These are phyloP conservation scores for Erigeron canadensis DNA, from an alignment of 129 eudicot species.

Conservation along the genomic window DNA sequence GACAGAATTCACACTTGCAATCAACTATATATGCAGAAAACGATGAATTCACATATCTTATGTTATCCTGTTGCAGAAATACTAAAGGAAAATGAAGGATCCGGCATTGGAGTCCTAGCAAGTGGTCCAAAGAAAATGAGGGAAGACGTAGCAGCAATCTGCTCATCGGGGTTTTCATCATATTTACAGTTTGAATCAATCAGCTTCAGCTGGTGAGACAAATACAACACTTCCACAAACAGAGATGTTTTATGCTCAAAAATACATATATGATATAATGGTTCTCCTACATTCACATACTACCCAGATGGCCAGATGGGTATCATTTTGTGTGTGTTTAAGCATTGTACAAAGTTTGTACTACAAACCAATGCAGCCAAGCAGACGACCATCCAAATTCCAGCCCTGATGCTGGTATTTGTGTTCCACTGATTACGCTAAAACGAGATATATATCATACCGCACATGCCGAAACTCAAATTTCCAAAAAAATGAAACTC, in stretches of 20 bases:
- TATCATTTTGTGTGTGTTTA: constrained; percentile 4
- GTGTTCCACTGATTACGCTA: constrained; percentile 6
- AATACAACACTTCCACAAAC: neutral
- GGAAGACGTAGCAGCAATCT: constrained; percentile 62
- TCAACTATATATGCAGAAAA: neutral
- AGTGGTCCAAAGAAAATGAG: constrained; percentile 68
- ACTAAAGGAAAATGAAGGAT: constrained; percentile 39
- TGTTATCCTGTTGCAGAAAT: constrained; percentile 40
- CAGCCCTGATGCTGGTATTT: constrained; percentile 11
- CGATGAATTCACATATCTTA: neutral
- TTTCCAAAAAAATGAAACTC: neutral
- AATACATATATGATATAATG: constrained; percentile 1
- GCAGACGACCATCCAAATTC: neutral
- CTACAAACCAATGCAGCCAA: constrained; percentile 3
- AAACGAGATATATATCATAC: neutral
- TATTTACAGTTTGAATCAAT: constrained; percentile 53
- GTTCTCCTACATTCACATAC: neutral
- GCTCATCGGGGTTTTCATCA: constrained; percentile 46
- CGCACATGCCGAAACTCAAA: neutral
- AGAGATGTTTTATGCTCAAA: constrained; percentile 9
- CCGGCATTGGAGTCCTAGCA: constrained; percentile 55
- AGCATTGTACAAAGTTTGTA: constrained; percentile 12
- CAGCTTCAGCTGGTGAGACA: constrained; percentile 66
- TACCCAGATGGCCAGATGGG: constrained; percentile 1
- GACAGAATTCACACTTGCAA: neutral